Percentiles rank a stretch among this genome's conserved stretches.
These are phyloP conservation scores for Ettlia oleoabundans DNA, from an alignment of 139 green algal species.

Conservation along the genomic window DNA sequence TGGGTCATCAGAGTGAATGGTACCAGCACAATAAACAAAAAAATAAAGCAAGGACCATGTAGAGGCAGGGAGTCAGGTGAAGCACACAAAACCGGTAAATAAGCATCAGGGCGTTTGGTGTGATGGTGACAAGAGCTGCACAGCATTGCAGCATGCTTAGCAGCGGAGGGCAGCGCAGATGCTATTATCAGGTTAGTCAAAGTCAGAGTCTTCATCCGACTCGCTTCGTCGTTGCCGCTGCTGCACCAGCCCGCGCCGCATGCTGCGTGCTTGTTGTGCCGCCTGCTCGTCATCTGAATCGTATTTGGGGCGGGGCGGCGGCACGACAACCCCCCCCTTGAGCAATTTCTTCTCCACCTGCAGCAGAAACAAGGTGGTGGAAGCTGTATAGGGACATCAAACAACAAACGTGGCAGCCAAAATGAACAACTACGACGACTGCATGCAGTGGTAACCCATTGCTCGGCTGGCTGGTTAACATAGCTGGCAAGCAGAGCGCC, in stretches of 20 bases:
- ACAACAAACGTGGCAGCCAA: neutral
- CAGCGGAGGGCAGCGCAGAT: too few species aligned
- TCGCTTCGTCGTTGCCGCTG: slow-evolving; percentile 10
- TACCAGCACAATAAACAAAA: too few species aligned
- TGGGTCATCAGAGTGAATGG: too few species aligned
- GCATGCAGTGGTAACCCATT: neutral
- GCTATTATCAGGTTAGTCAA: slow-evolving; percentile 73
- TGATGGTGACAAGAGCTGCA: too few species aligned
- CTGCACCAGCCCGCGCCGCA: slow-evolving; percentile 1
- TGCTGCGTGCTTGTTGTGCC: neutral
- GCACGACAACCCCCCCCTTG: slow-evolving; percentile 35
- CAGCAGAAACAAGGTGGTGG: neutral
- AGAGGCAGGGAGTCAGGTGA: too few species aligned
- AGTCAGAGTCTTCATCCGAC: slow-evolving; percentile 79
- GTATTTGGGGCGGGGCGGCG: neutral
- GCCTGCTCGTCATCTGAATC: slow-evolving; percentile 48
- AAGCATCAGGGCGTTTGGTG: too few species aligned
- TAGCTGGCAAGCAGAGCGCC: neutral
- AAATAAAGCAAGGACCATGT: too few species aligned
- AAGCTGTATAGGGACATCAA: neutral
- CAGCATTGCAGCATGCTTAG: too few species aligned
- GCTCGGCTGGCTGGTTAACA: neutral
- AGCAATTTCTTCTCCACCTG: slow-evolving; percentile 46
- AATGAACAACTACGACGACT: neutral
- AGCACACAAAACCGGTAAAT: too few species aligned